phyloP scores from a whole-genome alignment of 2,329 filamentous ascomycete species.

The Cercospora berteroae region DNA sequence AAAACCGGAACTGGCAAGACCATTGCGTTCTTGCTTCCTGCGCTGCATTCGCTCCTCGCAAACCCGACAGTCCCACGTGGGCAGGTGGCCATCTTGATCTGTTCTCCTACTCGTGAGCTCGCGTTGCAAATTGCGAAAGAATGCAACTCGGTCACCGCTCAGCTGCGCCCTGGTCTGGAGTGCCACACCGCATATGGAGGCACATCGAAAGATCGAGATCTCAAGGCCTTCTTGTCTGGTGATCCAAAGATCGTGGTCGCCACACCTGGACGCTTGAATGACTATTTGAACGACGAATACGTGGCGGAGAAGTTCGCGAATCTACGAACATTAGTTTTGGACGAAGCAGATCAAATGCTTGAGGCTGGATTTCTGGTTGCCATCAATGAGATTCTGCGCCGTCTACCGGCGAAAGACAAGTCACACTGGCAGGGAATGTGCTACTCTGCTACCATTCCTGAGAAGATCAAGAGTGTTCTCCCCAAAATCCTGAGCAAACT shows the following conservation, averaged over 20 bases:
- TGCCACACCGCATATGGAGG: slow-evolving; percentile 65
- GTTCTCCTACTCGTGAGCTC: slow-evolving; percentile 72
- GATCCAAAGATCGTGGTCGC: slow-evolving; percentile 86
- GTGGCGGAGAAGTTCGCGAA: slow-evolving; percentile 48
- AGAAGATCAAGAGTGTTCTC: slow-evolving; percentile 47
- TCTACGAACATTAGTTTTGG: slow-evolving; percentile 47
- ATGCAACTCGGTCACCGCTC: slow-evolving; percentile 79
- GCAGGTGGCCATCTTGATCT: slow-evolving; percentile 81
- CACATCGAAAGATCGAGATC: slow-evolving; percentile 77
- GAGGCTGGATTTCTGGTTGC: slow-evolving; percentile 55
- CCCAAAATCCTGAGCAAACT: slow-evolving; percentile 46
- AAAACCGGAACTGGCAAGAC: slow-evolving; percentile 95
- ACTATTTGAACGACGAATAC: slow-evolving; percentile 71
- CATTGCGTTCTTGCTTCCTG: slow-evolving; percentile 83
- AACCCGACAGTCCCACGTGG: slow-evolving; percentile 64
- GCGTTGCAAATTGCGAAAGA: slow-evolving; percentile 66
- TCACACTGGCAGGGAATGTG: slow-evolving; percentile 52
- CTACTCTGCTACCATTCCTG: slow-evolving; percentile 48
- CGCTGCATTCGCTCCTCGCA: slow-evolving; percentile 78
- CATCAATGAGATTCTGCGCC: slow-evolving; percentile 52
- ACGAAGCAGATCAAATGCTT: slow-evolving; percentile 85
- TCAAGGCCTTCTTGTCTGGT: slow-evolving; percentile 64
- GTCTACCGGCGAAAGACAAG: slow-evolving; percentile 51
- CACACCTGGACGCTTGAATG: slow-evolving; percentile 80
- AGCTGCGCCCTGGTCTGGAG: slow-evolving; percentile 77